Evolutionary conservation across 495 filamentous ascomycete genomes (phyloP).

Genomic region (Podospora fimiseda): DNA sequence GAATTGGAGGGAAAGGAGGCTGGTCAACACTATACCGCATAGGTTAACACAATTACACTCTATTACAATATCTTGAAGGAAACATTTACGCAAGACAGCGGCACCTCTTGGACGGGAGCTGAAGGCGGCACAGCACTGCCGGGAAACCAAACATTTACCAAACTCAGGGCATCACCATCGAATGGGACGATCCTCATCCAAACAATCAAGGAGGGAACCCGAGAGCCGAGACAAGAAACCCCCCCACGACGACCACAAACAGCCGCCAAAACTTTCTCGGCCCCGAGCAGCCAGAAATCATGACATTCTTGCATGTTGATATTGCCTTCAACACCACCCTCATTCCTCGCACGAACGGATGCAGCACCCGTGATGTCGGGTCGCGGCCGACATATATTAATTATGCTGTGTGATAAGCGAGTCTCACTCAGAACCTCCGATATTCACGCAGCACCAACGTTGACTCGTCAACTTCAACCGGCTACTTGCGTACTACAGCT

Average conservation of each 20-base stretch:
- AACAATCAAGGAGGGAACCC: neutral
- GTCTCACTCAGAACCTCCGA: too few species aligned
- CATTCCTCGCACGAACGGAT: neutral
- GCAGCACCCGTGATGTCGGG: neutral
- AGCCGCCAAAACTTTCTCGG: too few species aligned
- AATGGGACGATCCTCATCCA: neutral
- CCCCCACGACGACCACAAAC: neutral
- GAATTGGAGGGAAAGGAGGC: neutral
- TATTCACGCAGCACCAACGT: too few species aligned
- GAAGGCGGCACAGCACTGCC: constrained; percentile 15
- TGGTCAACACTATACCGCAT: neutral
- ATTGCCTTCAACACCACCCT: neutral
- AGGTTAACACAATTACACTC: too few species aligned
- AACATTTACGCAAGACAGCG: neutral
- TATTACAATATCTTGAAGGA: too few species aligned
- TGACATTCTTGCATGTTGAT: neutral
- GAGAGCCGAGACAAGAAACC: neutral
- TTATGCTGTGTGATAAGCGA: neutral
- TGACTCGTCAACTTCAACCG: too few species aligned
- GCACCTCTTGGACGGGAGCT: constrained; percentile 1
- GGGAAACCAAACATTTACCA: neutral
- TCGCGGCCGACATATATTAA: neutral
- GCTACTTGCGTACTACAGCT: too few species aligned
- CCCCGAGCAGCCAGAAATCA: neutral
- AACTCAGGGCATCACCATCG: neutral